phyloP scores from a whole-genome alignment of 495 filamentous ascomycete species.

The Pseudevernia furfuracea region DNA sequence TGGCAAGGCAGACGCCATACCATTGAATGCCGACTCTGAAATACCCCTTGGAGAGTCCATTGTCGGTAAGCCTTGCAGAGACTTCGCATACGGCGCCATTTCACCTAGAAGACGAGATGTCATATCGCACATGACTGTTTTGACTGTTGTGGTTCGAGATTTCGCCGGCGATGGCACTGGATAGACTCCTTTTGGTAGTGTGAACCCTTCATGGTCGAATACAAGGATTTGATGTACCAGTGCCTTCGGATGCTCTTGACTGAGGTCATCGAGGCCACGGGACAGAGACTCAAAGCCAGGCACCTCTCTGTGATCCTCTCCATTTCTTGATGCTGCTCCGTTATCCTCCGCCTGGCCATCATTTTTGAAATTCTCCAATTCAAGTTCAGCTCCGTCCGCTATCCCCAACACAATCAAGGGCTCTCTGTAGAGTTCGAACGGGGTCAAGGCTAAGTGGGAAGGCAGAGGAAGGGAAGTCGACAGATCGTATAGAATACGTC shows the following conservation, averaged over 20 bases:
- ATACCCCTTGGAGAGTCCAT: constrained; percentile 65
- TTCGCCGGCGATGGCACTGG: constrained; percentile 64
- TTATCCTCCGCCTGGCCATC: constrained; percentile 36
- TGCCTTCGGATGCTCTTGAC: constrained; percentile 64
- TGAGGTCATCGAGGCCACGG: constrained; percentile 59
- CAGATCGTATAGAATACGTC: constrained; percentile 84
- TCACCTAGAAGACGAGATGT: constrained; percentile 78
- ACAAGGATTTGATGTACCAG: constrained; percentile 72
- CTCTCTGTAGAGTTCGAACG: constrained; percentile 79
- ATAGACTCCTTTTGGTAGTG: constrained; percentile 48
- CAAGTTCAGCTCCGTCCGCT: constrained; percentile 60
- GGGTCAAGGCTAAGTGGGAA: constrained; percentile 68
- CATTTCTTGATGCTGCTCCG: constrained; percentile 35
- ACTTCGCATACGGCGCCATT: constrained; percentile 77
- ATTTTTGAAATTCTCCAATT: constrained; percentile 27
- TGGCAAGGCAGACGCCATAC: constrained; percentile 14
- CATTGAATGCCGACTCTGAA: constrained; percentile 22
- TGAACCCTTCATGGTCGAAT: constrained; percentile 55
- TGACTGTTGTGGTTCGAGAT: constrained; percentile 81
- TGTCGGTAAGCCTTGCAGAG: constrained; percentile 67
- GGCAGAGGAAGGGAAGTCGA: constrained; percentile 69
- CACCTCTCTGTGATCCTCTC: constrained; percentile 22
- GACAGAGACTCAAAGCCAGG: constrained; percentile 40
- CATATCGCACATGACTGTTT: constrained; percentile 88
- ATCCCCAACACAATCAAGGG: constrained; percentile 72